Base-by-base conservation (phyloP, 1,284 basidiomycete species). In the Somion occarium region DNA sequence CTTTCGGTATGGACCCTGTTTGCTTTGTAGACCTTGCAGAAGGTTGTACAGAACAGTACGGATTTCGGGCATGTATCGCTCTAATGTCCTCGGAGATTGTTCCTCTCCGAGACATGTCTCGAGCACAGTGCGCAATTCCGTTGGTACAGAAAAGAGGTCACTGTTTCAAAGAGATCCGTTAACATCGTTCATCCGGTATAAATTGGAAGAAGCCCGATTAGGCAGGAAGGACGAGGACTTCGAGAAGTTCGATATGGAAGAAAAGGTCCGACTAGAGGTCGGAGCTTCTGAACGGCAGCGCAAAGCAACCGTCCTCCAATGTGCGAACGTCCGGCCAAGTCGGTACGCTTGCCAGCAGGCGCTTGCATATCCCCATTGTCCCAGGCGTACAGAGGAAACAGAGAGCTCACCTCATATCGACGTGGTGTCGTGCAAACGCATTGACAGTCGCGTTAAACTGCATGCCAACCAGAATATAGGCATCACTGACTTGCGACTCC, bases 381-480 rank as follows among this genome's bases (percentile, higher is more conserved):
- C 30, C 30, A 53, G 54, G 56, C n/a, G 26, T 26, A 52, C 34
- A 43, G 34, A 49, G 46, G 48, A 44, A 20, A 43, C 48, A 24
- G 23, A 26, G 26, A 22, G 65, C 80, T 65, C 56, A 94, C 93
- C 78, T 85, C 65, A 94, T 84, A 56, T 88, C 82, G 60, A 99
- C 92, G 22, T 82, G 78, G 59, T 88, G 83, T 47, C 79, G 73
- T 20, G 81, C 76, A 65, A 98, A 98, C 0, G 93, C 91, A 30
- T 75, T 76, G 30, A 93, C 82, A 47, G 89, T 88, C 1, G 80
- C 75, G 69, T 96, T 94, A 73, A 98, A 96, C 59, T 95, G 88
- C 63, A 92, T 91, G 34, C 93, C 94, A n/a, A 98, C 80, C 56
- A 85, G 80, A 50, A 99, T 91, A 65, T 95, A 99, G 51, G 93